Evolutionary conservation across 2,329 filamentous ascomycete species (phyloP).

Genomic region (Claviceps fusiformis): DNA sequence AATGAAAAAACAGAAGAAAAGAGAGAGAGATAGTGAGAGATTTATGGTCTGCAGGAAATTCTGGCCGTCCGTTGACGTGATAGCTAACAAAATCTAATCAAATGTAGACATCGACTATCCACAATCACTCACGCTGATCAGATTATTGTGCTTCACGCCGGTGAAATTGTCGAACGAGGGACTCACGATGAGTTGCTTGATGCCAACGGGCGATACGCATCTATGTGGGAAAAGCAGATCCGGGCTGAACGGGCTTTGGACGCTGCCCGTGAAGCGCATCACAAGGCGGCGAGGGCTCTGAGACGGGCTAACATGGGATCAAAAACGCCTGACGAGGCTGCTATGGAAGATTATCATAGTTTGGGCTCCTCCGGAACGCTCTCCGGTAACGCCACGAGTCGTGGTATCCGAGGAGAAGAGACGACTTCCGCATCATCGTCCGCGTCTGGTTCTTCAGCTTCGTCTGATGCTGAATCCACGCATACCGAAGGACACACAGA

Average conservation of each 20-base stretch:
- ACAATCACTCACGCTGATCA: conserved; percentile 79
- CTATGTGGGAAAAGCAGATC: conserved; percentile 85
- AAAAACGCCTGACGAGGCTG: conserved; percentile 23
- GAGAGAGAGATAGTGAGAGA: too few relatives aligned
- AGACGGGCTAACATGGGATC: conserved; percentile 35
- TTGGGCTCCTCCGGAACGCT: conserved; percentile 31
- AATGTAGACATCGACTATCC: conserved; percentile 57
- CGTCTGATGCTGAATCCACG: conserved; percentile 26
- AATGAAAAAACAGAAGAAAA: not conserved
- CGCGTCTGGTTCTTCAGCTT: conserved; percentile 13
- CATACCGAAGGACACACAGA: conserved; percentile 12
- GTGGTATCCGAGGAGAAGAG: conserved; percentile 19
- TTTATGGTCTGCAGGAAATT: too few relatives aligned
- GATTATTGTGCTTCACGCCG: conserved; percentile 65
- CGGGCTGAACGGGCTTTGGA: conserved; percentile 52
- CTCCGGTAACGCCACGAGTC: conserved; percentile 20
- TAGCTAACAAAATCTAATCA: conserved; percentile 9
- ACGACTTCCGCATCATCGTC: conserved; percentile 14
- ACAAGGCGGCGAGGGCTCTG: conserved; percentile 24
- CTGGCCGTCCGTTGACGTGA: not conserved
- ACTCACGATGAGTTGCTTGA: conserved; percentile 65
- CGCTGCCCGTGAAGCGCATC: conserved; percentile 22
- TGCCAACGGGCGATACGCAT: conserved; percentile 58
- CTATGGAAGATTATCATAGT: conserved; percentile 32
- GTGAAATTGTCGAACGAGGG: conserved; percentile 64